These are phyloP conservation scores for Ophiocordyceps unilateralis DNA, from an alignment of 2,329 filamentous ascomycete genomes.

Conservation along the genomic window DNA sequence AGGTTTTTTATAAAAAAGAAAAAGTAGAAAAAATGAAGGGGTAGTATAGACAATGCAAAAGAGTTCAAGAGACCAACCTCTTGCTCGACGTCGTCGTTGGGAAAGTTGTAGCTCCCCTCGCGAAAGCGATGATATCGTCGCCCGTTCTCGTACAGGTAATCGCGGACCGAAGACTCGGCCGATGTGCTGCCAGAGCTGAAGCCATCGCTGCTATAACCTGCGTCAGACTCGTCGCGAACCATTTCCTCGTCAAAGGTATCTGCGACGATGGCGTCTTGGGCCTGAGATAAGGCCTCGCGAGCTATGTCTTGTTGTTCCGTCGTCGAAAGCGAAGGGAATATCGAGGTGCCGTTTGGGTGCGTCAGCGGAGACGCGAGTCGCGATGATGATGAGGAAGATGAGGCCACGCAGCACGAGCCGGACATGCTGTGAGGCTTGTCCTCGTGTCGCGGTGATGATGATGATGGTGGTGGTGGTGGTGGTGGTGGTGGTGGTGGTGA, in stretches of 20 bases:
- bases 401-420: too few relatives aligned
- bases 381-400: too few relatives aligned
- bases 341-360: conserved; percentile 19
- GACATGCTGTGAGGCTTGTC: too few relatives aligned
- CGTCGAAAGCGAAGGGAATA: conserved; percentile 18
- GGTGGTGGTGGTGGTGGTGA: too few relatives aligned
- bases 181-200: conserved; percentile 20
- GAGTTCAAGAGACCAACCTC: conserved; percentile 12
- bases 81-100: conserved; percentile 43
- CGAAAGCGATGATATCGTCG: conserved; percentile 38
- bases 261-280: conserved; percentile 18
- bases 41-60: not conserved
- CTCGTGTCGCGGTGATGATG: too few relatives aligned
- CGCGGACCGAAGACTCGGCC: conserved; percentile 22
- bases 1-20: not conserved
- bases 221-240: conserved; percentile 12
- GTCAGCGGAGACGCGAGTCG: conserved; percentile 13
- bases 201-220: conserved; percentile 19
- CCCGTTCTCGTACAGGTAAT: conserved; percentile 40
- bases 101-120: conserved; percentile 37
- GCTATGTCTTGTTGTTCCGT: conserved; percentile 18
- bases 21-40: not conserved
- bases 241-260: conserved; percentile 12
- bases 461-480: too few relatives aligned
- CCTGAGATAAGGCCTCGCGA: conserved; percentile 17